Conservation (phyloP, 225 moss, liverwort and hornwort species). For the Physcomitrellopsis africana region DNA sequence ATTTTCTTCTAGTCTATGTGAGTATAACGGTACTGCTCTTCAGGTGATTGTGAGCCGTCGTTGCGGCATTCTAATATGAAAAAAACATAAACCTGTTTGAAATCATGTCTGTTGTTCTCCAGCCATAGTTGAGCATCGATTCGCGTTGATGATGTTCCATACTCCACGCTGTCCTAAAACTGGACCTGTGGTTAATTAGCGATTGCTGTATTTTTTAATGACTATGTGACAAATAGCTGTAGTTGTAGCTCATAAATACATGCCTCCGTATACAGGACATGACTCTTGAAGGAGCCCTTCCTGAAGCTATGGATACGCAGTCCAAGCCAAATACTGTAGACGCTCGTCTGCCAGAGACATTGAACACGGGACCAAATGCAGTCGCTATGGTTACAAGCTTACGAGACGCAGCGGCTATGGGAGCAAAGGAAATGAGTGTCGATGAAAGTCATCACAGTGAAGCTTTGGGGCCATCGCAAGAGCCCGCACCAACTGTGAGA, state of each 20-base stretch:
- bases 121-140: not conserved
- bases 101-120: not conserved
- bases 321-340: slow-evolving; percentile 2
- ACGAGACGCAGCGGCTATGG: slow-evolving; percentile 29
- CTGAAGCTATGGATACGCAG: slow-evolving; percentile 31
- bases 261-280: slow-evolving; percentile 35
- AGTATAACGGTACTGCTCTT: not conserved
- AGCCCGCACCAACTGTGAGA: slow-evolving; percentile 26
- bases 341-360: slow-evolving; percentile 11
- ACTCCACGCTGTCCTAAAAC: not conserved
- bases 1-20: not conserved
- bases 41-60: not conserved
- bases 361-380: slow-evolving; percentile 24
- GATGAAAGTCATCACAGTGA: slow-evolving; percentile 37
- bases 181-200: not conserved
- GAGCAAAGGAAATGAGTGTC: slow-evolving; percentile 30
- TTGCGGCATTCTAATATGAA: slow-evolving; percentile 1
- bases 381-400: slow-evolving; percentile 32
- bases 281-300: slow-evolving; percentile 21
- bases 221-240: not conserved
- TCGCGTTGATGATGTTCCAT: not conserved
- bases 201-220: not conserved
- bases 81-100: not conserved
- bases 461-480: slow-evolving; percentile 13
- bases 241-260: slow-evolving; percentile 9